These are phyloP conservation scores for Dalbergia cultrata DNA, from an alignment of 306 rosid species.

Conservation along the genomic window DNA sequence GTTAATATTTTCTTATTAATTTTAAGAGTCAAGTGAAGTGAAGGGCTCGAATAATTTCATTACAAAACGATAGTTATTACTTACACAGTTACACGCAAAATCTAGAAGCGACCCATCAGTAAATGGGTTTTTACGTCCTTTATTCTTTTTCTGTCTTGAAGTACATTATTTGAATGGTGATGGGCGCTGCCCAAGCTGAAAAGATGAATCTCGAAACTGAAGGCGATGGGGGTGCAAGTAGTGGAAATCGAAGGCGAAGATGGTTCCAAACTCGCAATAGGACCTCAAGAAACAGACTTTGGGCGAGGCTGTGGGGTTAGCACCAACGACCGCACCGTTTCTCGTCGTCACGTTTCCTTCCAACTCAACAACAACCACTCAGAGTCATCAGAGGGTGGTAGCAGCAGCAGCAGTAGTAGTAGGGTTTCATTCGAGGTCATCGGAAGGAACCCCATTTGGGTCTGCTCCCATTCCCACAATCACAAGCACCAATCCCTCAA, in stretches of 20 bases:
- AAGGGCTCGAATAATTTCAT: no score
- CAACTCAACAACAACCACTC: slow-evolving; percentile 19
- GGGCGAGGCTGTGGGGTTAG: slow-evolving; percentile 75
- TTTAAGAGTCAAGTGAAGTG: no score
- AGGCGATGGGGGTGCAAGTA: slow-evolving; percentile 51
- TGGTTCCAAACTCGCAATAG: slow-evolving; percentile 51
- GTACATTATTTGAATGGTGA: no score
- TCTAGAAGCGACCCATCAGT: no score
- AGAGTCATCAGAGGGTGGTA: slow-evolving; percentile 40
- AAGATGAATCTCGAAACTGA: background rate
- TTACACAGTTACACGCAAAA: no score
- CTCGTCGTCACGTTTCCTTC: slow-evolving; percentile 72
- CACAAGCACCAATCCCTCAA: slow-evolving; percentile 40
- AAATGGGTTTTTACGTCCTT: no score
- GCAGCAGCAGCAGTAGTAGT: background rate
- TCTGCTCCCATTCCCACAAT: slow-evolving; percentile 30
- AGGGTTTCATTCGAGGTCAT: slow-evolving; percentile 73
- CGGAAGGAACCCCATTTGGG: slow-evolving; percentile 89
- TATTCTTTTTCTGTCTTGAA: no score
- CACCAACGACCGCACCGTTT: slow-evolving; percentile 67
- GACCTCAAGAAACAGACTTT: slow-evolving; percentile 28
- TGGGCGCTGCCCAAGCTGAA: no score
- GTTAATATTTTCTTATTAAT: no score
- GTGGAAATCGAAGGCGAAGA: slow-evolving; percentile 66
- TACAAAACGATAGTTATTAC: no score